Evolutionary conservation across 1,139 yeast genomes (phyloP).

Genomic region (Protomyces inouyei): DNA sequence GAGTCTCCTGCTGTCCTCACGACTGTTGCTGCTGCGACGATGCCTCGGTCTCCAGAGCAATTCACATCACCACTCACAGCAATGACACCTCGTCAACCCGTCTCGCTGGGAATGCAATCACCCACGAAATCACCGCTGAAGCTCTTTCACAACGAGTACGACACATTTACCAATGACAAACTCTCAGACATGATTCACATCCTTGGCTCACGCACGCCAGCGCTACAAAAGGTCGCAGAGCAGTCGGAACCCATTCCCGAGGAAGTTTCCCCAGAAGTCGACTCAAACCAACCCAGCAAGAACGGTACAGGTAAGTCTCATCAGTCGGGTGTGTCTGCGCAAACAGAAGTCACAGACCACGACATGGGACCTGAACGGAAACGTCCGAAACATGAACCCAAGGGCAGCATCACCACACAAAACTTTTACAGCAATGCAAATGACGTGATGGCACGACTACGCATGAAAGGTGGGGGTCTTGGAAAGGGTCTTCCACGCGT

Average conservation of each 20-base stretch:
- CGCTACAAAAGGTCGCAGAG: not conserved
- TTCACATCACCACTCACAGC: not conserved
- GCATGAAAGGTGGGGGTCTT: constrained; percentile 22
- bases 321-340: constrained; percentile 8
- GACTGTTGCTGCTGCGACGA: not conserved
- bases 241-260: not conserved
- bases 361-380: constrained; percentile 19
- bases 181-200: constrained; percentile 19
- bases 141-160: constrained; percentile 29
- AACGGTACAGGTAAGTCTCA: constrained; percentile 1
- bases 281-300: not conserved
- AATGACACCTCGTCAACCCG: constrained; percentile 1
- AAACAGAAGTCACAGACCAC: constrained; percentile 18
- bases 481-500: constrained; percentile 26
- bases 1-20: not conserved
- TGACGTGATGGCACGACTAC: constrained; percentile 27
- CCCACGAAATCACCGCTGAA: constrained; percentile 28
- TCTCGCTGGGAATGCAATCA: not conserved
- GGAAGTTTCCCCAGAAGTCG: not conserved
- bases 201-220: constrained; percentile 20
- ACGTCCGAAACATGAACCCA: constrained; percentile 23
- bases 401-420: constrained; percentile 29
- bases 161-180: constrained; percentile 29
- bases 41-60: not conserved
- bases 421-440: constrained; percentile 29